phyloP scores from a whole-genome alignment of 2,329 filamentous ascomycete species.

The Aspergillus eucalypticola region DNA sequence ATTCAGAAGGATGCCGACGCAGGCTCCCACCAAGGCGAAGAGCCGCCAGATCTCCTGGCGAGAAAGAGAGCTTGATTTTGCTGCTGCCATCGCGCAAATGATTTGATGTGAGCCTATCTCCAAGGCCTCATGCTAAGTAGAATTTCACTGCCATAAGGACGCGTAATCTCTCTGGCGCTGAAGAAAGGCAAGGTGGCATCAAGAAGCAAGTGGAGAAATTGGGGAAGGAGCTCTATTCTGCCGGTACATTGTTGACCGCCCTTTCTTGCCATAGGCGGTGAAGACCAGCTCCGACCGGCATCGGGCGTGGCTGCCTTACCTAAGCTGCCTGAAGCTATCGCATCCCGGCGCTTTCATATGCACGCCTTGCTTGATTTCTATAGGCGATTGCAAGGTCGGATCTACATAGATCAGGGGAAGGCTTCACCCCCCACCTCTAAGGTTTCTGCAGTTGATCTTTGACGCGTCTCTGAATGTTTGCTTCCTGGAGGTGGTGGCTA shows the following conservation, averaged over 20 bases:
- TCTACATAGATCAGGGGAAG: not conserved
- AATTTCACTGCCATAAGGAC: not conserved
- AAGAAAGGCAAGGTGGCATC: conserved; percentile 33
- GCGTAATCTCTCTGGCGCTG: not conserved
- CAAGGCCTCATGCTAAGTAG: not conserved
- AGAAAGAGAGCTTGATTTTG: conserved; percentile 44
- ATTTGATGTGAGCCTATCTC: conserved; percentile 11
- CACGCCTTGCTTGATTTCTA: conserved; percentile 9
- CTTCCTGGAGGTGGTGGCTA: conserved; percentile 3
- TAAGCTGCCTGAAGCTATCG: not conserved
- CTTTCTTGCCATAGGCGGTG: conserved; percentile 16
- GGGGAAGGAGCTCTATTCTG: conserved; percentile 26
- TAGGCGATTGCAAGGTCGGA: conserved; percentile 9
- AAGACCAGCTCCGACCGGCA: not conserved
- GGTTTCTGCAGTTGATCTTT: not conserved
- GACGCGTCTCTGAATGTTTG: conserved; percentile 12
- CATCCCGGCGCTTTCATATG: conserved; percentile 16
- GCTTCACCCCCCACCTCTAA: not conserved
- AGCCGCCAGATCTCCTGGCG: conserved; percentile 58
- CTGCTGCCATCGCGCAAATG: conserved; percentile 32
- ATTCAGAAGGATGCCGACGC: conserved; percentile 71
- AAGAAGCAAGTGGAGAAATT: conserved; percentile 3
- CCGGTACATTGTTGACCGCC: conserved; percentile 28
- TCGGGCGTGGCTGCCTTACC: not conserved
- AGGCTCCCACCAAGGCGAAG: conserved; percentile 66